Base-by-base conservation (phyloP, 78 protist species). In the Dictyostelium brefeldianum region DNA sequence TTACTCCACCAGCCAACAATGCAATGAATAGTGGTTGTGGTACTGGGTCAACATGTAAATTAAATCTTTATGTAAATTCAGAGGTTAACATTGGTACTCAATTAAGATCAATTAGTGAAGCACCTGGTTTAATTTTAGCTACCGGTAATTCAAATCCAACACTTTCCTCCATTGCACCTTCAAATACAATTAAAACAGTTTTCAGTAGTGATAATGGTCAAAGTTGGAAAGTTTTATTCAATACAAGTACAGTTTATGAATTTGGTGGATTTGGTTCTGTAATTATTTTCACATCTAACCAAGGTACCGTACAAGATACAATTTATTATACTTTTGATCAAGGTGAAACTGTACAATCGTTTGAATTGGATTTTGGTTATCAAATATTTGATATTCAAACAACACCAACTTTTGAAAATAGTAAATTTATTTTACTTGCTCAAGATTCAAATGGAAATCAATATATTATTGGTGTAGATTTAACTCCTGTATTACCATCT, bases 241-340 rank as follows among this genome's bases (percentile, higher is more conserved):
- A 70, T 53, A 14, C 41, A 7, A 78, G 90, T 7, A 43, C 74
- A 0, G 69, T 91, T 48, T 82, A 83, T 17, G 95, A 91, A 59
- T 70, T 91, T 81, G 95, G 89, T 48, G 56, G 29, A 46, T 46
- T 57, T 67, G 95, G 95, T 46, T 27, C 75, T 6, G 11, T 78
- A 22, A 31, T 91, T 1, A 41, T 91, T 5, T 27, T 22, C 4
- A 90, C 95, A 14, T 10, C 83, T 17, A 25, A 36, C 2, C 62
- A 22, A 73, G 20, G 27, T n/a, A 20, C 1, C 65, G 64, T 20
- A 77, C 93, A 2, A 50, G 50, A 27, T 36, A 36, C 43, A 36
- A 36, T 36, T 36, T 36, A 36, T 3, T 51, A 51, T 51, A 51
- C 56, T 4, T 51, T 51, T 51, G 56, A 51, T 12, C 56, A 51